phyloP scores from a whole-genome alignment of 1,284 basidiomycete species.

The Phellinidium pouzarii region DNA sequence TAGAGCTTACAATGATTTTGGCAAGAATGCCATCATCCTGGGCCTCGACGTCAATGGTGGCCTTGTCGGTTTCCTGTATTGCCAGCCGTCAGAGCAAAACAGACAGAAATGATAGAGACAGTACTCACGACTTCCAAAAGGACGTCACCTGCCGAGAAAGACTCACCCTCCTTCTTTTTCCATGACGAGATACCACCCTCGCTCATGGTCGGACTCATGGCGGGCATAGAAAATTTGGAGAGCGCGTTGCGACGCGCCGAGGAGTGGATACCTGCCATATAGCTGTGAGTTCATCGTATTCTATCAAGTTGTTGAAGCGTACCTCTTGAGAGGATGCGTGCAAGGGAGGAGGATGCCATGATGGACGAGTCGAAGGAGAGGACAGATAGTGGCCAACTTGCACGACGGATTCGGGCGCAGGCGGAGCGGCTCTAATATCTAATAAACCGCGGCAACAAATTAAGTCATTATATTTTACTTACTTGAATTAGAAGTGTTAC shows the following conservation, averaged over 20 bases:
- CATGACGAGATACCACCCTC: constrained; percentile 97
- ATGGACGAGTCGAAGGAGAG: constrained; percentile 21
- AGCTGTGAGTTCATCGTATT: not conserved
- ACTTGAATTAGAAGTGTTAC: too few species aligned
- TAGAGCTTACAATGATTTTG: constrained; percentile 70
- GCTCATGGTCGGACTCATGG: constrained; percentile 99
- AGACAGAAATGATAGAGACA: constrained; percentile 4
- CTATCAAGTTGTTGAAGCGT: constrained; percentile 21
- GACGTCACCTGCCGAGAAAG: constrained; percentile 88
- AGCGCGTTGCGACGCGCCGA: constrained; percentile 76
- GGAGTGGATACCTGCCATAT: constrained; percentile 70
- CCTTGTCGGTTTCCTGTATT: constrained; percentile 94
- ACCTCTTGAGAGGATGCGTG: constrained; percentile 67
- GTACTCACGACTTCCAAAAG: constrained; percentile 82
- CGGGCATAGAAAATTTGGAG: constrained; percentile 93
- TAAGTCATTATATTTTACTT: too few species aligned
- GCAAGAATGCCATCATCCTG: constrained; percentile 94
- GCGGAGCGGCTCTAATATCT: not conserved
- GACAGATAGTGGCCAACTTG: constrained; percentile 6
- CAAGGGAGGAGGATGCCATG: constrained; percentile 55
- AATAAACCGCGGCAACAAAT: too few species aligned
- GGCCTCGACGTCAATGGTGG: constrained; percentile 98
- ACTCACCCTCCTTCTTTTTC: constrained; percentile 96
- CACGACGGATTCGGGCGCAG: constrained; percentile 7
- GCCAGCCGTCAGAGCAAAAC: constrained; percentile 19